Percentiles rank a stretch among this genome's conserved stretches.
Evolutionary conservation across 768 basidiomycete genomes (phyloP).

Genomic region (Leucosporidium scottii): DNA sequence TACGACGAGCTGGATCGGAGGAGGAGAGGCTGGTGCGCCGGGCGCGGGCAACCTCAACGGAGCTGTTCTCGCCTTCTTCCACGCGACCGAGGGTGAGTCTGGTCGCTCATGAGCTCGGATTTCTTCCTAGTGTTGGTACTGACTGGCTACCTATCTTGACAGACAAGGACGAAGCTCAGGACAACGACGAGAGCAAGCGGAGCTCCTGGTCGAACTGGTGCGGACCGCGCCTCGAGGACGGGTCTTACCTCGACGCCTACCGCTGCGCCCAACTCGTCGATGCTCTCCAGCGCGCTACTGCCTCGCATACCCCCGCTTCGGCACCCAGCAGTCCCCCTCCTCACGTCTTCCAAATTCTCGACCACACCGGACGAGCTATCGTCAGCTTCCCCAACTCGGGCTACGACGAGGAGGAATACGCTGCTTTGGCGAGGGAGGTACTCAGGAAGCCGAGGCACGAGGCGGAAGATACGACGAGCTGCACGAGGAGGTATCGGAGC

Average conservation of each 20-base stretch:
- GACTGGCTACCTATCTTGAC: neutral
- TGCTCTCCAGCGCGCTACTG: constrained; percentile 16
- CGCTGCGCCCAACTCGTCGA: constrained; percentile 20
- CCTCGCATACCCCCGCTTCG: neutral
- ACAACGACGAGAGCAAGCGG: constrained; percentile 23
- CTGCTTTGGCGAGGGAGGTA: constrained; percentile 33
- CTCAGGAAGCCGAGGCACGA: constrained; percentile 20
- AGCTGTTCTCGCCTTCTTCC: constrained; percentile 37
- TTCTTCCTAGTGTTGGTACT: neutral
- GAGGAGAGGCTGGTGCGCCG: neutral
- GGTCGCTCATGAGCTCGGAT: neutral
- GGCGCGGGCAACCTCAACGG: constrained; percentile 18
- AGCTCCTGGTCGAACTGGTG: constrained; percentile 35
- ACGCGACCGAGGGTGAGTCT: constrained; percentile 19
- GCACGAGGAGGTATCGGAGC: constrained; percentile 35
- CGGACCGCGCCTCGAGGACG: constrained; percentile 13
- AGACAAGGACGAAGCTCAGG: constrained; percentile 25
- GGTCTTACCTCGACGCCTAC: constrained; percentile 18
- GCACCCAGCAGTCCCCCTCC: constrained; percentile 20
- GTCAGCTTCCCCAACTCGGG: constrained; percentile 19
- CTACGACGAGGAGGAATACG: constrained; percentile 29
- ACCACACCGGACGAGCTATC: constrained; percentile 18
- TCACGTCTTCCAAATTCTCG: constrained; percentile 38
- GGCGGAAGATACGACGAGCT: constrained; percentile 33
- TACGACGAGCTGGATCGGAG: constrained; percentile 31